Percentiles rank a stretch among this genome's conserved stretches.
These are phyloP conservation scores for Pachyrhizus erosus DNA, from an alignment of 306 rosid genomes.

Conservation along the genomic window DNA sequence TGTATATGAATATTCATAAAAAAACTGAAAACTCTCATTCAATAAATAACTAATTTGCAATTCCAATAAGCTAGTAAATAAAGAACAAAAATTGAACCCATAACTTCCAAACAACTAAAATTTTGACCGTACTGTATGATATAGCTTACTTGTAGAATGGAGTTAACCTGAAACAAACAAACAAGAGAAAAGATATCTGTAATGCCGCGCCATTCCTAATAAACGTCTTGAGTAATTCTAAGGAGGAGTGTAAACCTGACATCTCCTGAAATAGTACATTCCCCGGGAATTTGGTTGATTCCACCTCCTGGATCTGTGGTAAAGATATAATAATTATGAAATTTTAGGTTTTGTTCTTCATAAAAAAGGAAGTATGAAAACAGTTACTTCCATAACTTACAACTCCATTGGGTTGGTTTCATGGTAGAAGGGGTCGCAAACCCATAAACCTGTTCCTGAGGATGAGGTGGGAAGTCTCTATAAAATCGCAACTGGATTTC, in stretches of 20 bases:
- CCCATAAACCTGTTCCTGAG: slow-evolving; percentile 78
- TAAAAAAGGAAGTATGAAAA: background rate
- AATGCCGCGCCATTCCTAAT: slow-evolving; percentile 22
- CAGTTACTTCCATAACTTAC: slow-evolving; percentile 57
- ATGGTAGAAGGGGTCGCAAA: slow-evolving; percentile 96
- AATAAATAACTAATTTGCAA: slow-evolving; percentile 13
- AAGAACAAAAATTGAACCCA: slow-evolving; percentile 33
- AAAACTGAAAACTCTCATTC: background rate
- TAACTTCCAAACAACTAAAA: slow-evolving; percentile 30
- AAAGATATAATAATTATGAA: slow-evolving; percentile 17
- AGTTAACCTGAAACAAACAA: slow-evolving; percentile 72
- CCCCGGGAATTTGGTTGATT: slow-evolving; percentile 91
- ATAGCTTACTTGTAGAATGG: slow-evolving; percentile 90
- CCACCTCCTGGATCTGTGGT: slow-evolving; percentile 95
- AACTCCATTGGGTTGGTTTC: slow-evolving; percentile 98
- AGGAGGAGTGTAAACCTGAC: slow-evolving; percentile 71
- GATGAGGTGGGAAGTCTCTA: slow-evolving; percentile 93
- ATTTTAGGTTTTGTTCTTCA: background rate
- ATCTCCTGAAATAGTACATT: slow-evolving; percentile 93
- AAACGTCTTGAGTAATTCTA: slow-evolving; percentile 22
- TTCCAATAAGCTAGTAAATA: slow-evolving; percentile 16
- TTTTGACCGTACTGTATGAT: slow-evolving; percentile 36
- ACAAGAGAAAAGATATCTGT: slow-evolving; percentile 39
- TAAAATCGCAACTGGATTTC: slow-evolving; percentile 81
- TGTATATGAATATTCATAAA: slow-evolving; percentile 7